Evolutionary conservation across 2,329 filamentous ascomycete genomes (phyloP).

Genomic region (Diaporthe aspalathi): DNA sequence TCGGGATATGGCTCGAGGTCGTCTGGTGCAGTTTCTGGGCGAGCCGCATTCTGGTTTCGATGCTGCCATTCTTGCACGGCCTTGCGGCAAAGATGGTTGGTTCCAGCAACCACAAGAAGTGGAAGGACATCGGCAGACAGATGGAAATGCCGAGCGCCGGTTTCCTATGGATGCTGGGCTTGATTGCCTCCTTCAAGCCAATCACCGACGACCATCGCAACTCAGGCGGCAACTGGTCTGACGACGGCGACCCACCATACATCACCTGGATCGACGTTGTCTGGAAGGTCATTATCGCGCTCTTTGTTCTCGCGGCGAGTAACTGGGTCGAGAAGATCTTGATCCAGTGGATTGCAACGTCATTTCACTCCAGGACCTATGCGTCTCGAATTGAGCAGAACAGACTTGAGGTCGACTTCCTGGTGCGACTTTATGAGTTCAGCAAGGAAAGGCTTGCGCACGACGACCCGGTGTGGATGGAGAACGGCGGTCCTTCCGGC

Average conservation of each 20-base stretch:
- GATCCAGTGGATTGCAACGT: conserved; percentile 93
- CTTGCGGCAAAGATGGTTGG: conserved; percentile 75
- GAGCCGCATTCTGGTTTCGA: conserved; percentile 65
- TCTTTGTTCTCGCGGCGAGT: conserved; percentile 83
- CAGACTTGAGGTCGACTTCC: conserved; percentile 82
- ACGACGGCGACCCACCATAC: conserved; percentile 60
- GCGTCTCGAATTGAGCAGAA: conserved; percentile 91
- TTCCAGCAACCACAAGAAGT: conserved; percentile 91
- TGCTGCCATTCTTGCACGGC: conserved; percentile 61
- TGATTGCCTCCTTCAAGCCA: conserved; percentile 86
- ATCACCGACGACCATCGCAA: conserved; percentile 74
- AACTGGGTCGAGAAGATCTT: conserved; percentile 94
- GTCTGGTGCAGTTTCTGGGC: conserved; percentile 94
- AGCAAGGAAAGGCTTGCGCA: conserved; percentile 78
- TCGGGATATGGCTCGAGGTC: conserved; percentile 94
- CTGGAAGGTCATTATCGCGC: conserved; percentile 85
- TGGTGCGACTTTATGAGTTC: conserved; percentile 72
- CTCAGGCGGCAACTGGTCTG: conserved; percentile 45
- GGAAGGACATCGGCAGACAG: conserved; percentile 87
- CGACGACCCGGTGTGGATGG: conserved; percentile 61
- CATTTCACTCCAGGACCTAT: conserved; percentile 92
- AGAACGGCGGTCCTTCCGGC: conserved; percentile 60
- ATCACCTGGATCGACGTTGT: conserved; percentile 79
- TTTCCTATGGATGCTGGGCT: conserved; percentile 92
- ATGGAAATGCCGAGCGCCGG: conserved; percentile 87